A percentile compares a stretch with the other conserved stretches of the same genome.
phyloP scores from a whole-genome alignment of 2,329 filamentous ascomycete species.

The Fusarium paranaense region DNA sequence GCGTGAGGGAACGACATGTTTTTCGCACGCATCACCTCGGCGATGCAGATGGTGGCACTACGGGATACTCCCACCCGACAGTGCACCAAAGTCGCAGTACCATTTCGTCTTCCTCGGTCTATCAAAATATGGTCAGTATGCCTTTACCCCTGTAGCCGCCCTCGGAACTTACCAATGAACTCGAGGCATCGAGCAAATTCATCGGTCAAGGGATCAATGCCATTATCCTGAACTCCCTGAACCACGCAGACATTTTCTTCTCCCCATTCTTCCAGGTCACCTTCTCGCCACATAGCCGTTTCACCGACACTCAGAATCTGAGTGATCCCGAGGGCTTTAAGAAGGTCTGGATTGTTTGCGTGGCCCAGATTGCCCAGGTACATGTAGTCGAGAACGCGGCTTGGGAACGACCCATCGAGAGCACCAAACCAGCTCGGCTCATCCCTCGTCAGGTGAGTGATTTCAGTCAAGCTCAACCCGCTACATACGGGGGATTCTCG shows the following conservation, averaged over 20 bases:
- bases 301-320: constrained; percentile 95
- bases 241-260: constrained; percentile 82
- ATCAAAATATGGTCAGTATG: constrained; percentile 22
- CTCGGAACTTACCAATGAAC: constrained; percentile 85
- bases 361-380: constrained; percentile 94
- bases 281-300: constrained; percentile 81
- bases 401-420: constrained; percentile 92
- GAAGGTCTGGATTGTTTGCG: constrained; percentile 90
- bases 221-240: constrained; percentile 93
- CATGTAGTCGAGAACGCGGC: constrained; percentile 90
- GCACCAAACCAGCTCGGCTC: constrained; percentile 84
- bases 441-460: constrained; percentile 63
- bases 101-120: constrained; percentile 83
- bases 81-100: constrained; percentile 90
- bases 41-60: constrained; percentile 97
- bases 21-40: constrained; percentile 92
- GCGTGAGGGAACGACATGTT: constrained; percentile 88
- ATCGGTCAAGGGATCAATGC: constrained; percentile 88
- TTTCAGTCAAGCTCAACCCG: constrained; percentile 63
- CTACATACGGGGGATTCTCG: constrained; percentile 71
- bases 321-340: constrained; percentile 83
- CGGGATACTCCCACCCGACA: constrained; percentile 96
- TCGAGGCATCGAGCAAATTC: constrained; percentile 88
- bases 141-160: not conserved
- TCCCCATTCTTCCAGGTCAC: constrained; percentile 79